These are phyloP conservation scores for Beauveria sp. DNA, from an alignment of 2,329 filamentous ascomycete species.

Conservation along the genomic window DNA sequence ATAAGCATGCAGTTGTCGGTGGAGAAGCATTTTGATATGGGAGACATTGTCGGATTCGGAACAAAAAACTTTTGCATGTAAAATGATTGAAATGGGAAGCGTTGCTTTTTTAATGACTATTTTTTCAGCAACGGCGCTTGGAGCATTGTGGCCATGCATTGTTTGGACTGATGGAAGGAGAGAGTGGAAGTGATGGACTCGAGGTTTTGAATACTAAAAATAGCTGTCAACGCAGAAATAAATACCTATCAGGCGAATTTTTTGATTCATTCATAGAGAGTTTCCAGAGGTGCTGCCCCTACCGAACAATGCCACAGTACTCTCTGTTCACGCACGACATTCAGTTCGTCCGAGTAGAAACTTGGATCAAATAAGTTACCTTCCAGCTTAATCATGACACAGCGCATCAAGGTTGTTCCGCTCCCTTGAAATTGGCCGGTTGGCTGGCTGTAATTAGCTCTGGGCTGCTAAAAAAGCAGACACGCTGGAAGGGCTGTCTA, in stretches of 20 bases:
- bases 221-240: too few species aligned
- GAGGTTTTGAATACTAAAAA: too few species aligned
- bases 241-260: too few species aligned
- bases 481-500: slow-evolving; percentile 9
- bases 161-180: too few species aligned
- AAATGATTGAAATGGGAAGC: neutral
- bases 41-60: neutral
- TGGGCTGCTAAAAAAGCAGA: neutral
- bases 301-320: too few species aligned
- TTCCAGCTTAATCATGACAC: neutral
- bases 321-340: too few species aligned
- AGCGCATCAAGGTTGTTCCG: slow-evolving; percentile 10
- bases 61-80: neutral
- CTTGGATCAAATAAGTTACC: too few species aligned
- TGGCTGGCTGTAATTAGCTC: neutral
- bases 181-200: neutral
- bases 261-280: too few species aligned
- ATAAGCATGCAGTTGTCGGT: too few species aligned
- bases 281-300: too few species aligned
- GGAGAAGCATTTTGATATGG: neutral
- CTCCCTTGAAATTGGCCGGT: neutral
- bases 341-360: too few species aligned
- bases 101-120: neutral
- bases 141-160: neutral
- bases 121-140: neutral